Conservation (phyloP, 306 rosid species). For the Cucumis cinereus region DNA sequence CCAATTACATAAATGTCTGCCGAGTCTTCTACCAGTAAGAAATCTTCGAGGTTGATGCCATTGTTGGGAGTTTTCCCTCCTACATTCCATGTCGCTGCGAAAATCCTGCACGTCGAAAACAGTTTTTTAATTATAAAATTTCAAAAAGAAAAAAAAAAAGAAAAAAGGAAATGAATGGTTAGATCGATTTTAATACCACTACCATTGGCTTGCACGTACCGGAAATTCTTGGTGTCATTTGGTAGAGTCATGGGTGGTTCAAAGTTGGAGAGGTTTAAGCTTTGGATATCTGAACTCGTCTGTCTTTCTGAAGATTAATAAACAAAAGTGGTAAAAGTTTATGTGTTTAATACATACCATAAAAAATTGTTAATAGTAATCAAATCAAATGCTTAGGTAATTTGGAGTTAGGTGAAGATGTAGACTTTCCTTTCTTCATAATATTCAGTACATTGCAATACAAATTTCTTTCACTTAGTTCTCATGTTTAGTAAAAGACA, state of each 20-base stretch:
- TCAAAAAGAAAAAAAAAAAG: too few species aligned
- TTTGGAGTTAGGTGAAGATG: neutral
- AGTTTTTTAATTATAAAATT: too few species aligned
- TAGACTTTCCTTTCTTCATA: neutral
- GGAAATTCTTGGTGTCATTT: constrained; percentile 39
- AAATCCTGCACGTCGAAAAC: constrained; percentile 29
- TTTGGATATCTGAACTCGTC: constrained; percentile 46
- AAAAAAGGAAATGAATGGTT: neutral
- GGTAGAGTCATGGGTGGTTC: constrained; percentile 36
- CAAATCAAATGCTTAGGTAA: neutral
- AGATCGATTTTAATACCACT: neutral
- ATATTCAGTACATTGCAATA: neutral
- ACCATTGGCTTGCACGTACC: constrained; percentile 21
- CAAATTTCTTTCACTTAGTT: neutral
- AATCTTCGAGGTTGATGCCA: constrained; percentile 74
- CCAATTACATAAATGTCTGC: constrained; percentile 82
- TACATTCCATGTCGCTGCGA: constrained; percentile 89
- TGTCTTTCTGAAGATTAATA: constrained; percentile 40
- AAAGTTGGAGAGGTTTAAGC: constrained; percentile 58
- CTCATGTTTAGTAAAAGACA: neutral
- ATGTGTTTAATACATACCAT: neutral
- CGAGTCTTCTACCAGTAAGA: constrained; percentile 65
- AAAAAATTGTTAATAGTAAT: neutral
- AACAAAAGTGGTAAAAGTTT: neutral
- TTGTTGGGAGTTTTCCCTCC: constrained; percentile 75